Evolutionary conservation across 2,329 filamentous ascomycete species (phyloP), one percentile per base, ranked within the genome.

Genomic region (Cordyceps pruinosa): DNA sequence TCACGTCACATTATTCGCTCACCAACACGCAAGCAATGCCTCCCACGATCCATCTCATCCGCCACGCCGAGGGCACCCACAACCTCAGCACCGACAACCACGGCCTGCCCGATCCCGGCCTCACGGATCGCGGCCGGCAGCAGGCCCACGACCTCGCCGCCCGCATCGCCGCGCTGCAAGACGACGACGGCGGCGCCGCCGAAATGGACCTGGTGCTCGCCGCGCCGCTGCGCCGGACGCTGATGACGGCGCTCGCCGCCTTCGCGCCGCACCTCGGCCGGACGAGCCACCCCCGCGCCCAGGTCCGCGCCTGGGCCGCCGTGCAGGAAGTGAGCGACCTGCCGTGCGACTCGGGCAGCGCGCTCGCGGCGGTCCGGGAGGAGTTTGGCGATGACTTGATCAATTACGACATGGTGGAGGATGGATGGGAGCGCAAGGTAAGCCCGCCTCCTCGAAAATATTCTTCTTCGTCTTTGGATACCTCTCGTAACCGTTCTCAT

Each of bases 21-120:
- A n/a, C n/a, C n/a, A n/a, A n/a, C n/a, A n/a, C n/a, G n/a, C n/a
- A n/a, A n/a, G n/a, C 15, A 42, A n/a, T 78, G 75, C 66, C 73
- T 2, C 71, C 73, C 41, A 77, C 73, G 39, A 70, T 86, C 60
- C 79, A 86, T 68, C 73, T 84, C 59, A 78, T 88, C 61, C 83
- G 85, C 68, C 85, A 88, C 67, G 85, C 83, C 12, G 74, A 87
- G 72, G 89, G 88, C 69, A 82, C 80, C 66, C 89, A 94, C 77
- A 94, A 94, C 69, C 79, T 90, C 66, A 75, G 65, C 61, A 64
- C 73, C 23, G 83, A 94, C 77, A 94, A 93, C 69, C 78, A 90
- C 66, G 75, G 64, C 61, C 64, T 93, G 44, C 83, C 69, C 13
- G 89, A 94, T 66, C 89, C 89, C 1, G 72, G 79, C 10, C 79